Percentiles rank a stretch among this genome's conserved stretches.
phyloP scores from a whole-genome alignment of 495 filamentous ascomycete species.

The Polyplosphaeria fusca region DNA sequence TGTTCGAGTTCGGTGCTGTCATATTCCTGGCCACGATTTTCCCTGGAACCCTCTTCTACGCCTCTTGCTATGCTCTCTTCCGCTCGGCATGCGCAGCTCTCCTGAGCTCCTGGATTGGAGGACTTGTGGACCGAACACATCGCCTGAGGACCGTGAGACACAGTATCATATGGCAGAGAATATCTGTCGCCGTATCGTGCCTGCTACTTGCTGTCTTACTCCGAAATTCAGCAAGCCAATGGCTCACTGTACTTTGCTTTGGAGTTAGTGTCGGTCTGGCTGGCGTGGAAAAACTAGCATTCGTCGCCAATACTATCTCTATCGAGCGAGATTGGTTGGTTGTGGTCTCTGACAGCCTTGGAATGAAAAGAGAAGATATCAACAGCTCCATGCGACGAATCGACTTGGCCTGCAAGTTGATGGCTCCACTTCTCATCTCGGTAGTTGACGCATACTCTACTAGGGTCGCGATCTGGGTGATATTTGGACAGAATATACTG shows the following conservation, averaged over 20 bases:
- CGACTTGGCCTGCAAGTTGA: constrained; percentile 31
- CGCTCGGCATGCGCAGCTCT: constrained; percentile 22
- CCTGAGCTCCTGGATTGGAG: constrained; percentile 25
- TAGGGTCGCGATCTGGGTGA: constrained; percentile 22
- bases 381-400: constrained; percentile 35
- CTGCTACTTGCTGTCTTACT: constrained; percentile 10
- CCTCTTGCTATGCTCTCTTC: constrained; percentile 29
- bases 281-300: constrained; percentile 29
- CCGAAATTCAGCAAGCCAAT: background rate
- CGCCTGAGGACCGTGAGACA: constrained; percentile 19
- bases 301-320: constrained; percentile 27
- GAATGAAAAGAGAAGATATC: constrained; percentile 17
- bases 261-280: constrained; percentile 16
- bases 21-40: constrained; percentile 32
- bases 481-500: constrained; percentile 25
- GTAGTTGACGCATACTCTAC: constrained; percentile 30
- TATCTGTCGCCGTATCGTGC: constrained; percentile 28
- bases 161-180: constrained; percentile 28
- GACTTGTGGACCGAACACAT: constrained; percentile 17
- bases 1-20: constrained; percentile 34
- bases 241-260: constrained; percentile 3
- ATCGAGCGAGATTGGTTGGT: constrained; percentile 34
- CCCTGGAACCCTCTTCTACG: constrained; percentile 29
- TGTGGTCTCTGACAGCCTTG: constrained; percentile 16
- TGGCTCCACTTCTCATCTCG: constrained; percentile 29